These are phyloP conservation scores for Fusarium cicatricum DNA, from an alignment of 2,329 filamentous ascomycete species.

Conservation along the genomic window DNA sequence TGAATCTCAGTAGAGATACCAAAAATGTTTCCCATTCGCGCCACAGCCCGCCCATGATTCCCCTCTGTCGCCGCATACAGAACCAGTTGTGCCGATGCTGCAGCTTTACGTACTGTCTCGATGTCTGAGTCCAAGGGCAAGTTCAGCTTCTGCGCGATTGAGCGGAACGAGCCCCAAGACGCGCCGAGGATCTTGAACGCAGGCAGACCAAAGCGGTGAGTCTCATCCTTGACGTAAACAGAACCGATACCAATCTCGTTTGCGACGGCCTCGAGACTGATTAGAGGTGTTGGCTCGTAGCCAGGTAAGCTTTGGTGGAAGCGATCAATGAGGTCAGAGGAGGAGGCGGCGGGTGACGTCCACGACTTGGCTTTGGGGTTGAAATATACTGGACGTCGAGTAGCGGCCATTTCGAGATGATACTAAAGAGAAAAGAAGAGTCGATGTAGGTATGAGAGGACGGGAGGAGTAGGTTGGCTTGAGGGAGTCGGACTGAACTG, in stretches of 20 bases:
- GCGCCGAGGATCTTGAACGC: conserved; percentile 84
- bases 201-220: conserved; percentile 71
- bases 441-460: neutral
- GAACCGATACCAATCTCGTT: conserved; percentile 62
- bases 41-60: conserved; percentile 79
- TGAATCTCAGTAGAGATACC: conserved; percentile 65
- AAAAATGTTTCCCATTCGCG: conserved; percentile 70
- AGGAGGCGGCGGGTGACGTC: conserved; percentile 13
- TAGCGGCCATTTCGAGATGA: conserved; percentile 22
- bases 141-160: conserved; percentile 56
- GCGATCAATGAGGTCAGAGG: conserved; percentile 24
- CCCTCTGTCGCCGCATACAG: conserved; percentile 76
- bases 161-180: conserved; percentile 74
- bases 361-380: conserved; percentile 34
- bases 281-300: conserved; percentile 64
- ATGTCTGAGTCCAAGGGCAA: conserved; percentile 55
- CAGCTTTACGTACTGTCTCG: conserved; percentile 50
- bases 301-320: conserved; percentile 68
- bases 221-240: conserved; percentile 77
- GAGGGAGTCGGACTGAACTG: too few species aligned
- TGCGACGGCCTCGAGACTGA: conserved; percentile 61
- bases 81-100: conserved; percentile 45
- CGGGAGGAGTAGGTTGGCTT: neutral
- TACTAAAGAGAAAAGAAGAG: neutral
- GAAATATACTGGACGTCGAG: conserved; percentile 37